A percentile compares a stretch with the other conserved stretches of the same genome.
phyloP scores from a whole-genome alignment of 768 basidiomycete species.

The Mycena sanguinolenta region DNA sequence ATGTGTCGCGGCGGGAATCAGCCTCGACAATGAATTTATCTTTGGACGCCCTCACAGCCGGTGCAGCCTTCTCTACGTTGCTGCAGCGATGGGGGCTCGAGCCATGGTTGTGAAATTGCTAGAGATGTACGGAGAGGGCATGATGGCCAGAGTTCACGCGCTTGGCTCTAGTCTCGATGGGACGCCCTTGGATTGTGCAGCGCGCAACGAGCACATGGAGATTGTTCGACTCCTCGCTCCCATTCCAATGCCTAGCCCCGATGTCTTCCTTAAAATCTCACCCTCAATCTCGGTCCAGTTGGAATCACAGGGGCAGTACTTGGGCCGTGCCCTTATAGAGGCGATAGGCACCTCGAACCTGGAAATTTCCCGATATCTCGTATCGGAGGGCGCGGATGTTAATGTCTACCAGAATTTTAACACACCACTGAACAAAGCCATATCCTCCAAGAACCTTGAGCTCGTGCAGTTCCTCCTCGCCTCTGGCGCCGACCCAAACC shows the following conservation, averaged over 20 bases:
- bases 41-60: neutral
- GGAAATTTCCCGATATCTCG: neutral
- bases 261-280: too few species aligned
- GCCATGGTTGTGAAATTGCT: neutral
- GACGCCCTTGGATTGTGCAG: neutral
- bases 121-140: neutral
- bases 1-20: neutral
- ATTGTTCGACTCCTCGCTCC: neutral
- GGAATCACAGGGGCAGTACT: neutral
- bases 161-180: accelerated
- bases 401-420: neutral
- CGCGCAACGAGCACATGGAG: neutral
- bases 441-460: neutral
- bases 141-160: neutral
- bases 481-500: neutral
- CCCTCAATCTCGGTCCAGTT: neutral
- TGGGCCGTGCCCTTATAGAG: neutral
- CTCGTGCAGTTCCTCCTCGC: neutral
- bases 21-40: neutral
- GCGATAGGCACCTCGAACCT: neutral
- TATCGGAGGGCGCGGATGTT: neutral
- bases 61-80: neutral
- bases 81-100: neutral
- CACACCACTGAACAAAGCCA: neutral
- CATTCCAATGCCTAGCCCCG: neutral